Evolutionary conservation across 139 green algal species (phyloP).

Genomic region (Mychonastes homosphaera): DNA sequence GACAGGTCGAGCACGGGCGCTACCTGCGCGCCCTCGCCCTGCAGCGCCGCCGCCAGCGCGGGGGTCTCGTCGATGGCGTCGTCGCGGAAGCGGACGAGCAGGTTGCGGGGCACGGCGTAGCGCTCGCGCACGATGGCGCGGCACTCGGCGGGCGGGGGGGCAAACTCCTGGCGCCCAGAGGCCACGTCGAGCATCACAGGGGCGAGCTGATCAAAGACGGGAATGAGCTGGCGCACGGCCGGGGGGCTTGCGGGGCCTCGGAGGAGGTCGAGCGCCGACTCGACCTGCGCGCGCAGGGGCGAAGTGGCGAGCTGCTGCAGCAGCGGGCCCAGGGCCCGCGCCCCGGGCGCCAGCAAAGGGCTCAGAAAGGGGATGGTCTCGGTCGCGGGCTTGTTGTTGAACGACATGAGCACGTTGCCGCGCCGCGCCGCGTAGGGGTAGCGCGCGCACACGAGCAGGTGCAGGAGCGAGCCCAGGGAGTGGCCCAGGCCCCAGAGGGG

Average conservation of each 20-base stretch:
- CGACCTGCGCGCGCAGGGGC: slow-evolving; percentile 38
- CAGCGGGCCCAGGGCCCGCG: slow-evolving; percentile 56
- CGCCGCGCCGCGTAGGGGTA: slow-evolving; percentile 48
- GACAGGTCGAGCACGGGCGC: not conserved
- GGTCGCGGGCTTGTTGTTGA: slow-evolving; percentile 76
- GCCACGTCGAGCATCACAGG: slow-evolving; percentile 76
- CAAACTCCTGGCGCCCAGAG: slow-evolving; percentile 74
- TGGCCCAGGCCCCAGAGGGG: slow-evolving; percentile 81
- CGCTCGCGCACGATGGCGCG: slow-evolving; percentile 50
- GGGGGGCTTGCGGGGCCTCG: not conserved
- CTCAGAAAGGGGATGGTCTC: slow-evolving; percentile 69
- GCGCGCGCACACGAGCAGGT: slow-evolving; percentile 71
- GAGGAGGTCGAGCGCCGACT: slow-evolving; percentile 20
- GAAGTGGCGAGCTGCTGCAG: slow-evolving; percentile 60
- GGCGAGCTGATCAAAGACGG: slow-evolving; percentile 79
- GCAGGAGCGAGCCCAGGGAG: slow-evolving; percentile 71
- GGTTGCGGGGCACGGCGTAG: slow-evolving; percentile 65
- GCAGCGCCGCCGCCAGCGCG: slow-evolving; percentile 53
- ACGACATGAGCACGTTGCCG: slow-evolving; percentile 81
- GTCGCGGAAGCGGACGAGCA: slow-evolving; percentile 77
- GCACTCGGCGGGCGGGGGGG: slow-evolving; percentile 62
- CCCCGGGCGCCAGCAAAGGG: slow-evolving; percentile 62
- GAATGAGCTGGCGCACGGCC: slow-evolving; percentile 36
- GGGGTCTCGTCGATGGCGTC: slow-evolving; percentile 84
- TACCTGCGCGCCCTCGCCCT: slow-evolving; percentile 18